Conservation (phyloP, 129 eudicot species). For the Glebionis coronaria region DNA sequence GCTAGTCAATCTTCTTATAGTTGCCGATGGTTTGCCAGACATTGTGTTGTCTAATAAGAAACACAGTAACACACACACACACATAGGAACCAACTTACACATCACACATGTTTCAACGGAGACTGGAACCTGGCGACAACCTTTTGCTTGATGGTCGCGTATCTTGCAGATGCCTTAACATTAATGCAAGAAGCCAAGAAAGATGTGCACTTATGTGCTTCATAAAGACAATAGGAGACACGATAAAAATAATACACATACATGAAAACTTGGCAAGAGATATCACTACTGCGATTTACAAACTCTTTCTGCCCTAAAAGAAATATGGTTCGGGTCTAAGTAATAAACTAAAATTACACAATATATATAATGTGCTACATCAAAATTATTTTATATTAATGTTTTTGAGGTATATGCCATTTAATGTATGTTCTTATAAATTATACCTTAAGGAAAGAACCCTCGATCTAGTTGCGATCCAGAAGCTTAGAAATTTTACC, state of each 20-base stretch:
- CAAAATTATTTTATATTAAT: constrained; percentile 5
- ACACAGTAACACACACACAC: no score
- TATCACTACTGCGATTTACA: constrained; percentile 8
- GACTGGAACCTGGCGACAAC: no score
- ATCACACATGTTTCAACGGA: no score
- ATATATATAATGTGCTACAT: constrained; percentile 3
- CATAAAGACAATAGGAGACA: background rate
- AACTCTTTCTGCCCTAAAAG: constrained; percentile 14
- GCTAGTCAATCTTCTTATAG: no score
- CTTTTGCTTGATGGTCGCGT: no score
- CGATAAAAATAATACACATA: constrained; percentile 3
- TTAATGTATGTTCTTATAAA: constrained; percentile 14
- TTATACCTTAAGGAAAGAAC: constrained; percentile 22
- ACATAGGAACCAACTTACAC: no score
- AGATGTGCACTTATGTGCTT: background rate
- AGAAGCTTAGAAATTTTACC: constrained; percentile 15
- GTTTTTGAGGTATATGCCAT: constrained; percentile 17
- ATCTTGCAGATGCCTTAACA: no score
- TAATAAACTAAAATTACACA: constrained; percentile 19
- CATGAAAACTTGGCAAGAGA: constrained; percentile 20
- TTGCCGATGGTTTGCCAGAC: no score
- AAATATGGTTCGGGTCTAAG: constrained; percentile 14
- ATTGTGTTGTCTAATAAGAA: no score
- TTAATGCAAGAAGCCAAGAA: background rate
- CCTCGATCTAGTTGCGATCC: constrained; percentile 15